A percentile compares a stretch with the other conserved stretches of the same genome.
phyloP scores from a whole-genome alignment of 2,329 filamentous ascomycete species.

The Microcyclosporella mali region DNA sequence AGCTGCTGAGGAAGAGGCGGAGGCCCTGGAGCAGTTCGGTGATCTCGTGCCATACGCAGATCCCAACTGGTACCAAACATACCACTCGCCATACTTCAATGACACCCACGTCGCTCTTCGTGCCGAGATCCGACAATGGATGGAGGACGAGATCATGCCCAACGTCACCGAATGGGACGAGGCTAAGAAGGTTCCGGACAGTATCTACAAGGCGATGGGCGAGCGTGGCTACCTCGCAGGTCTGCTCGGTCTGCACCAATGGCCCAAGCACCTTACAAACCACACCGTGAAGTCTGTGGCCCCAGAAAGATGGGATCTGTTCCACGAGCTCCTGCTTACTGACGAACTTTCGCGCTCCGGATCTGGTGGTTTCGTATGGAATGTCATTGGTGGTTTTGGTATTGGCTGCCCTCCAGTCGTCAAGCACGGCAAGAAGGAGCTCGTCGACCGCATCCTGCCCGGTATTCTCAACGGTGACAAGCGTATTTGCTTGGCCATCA shows the following conservation, averaged over 20 bases:
- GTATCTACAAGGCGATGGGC: constrained; percentile 94
- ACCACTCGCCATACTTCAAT: constrained; percentile 95
- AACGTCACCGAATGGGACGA: constrained; percentile 96
- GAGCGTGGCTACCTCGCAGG: constrained; percentile 89
- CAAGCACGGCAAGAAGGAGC: constrained; percentile 80
- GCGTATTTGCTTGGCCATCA: constrained; percentile 95
- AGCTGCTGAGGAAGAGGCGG: constrained; percentile 47
- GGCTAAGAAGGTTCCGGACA: constrained; percentile 77
- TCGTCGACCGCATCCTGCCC: constrained; percentile 82
- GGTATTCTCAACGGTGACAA: constrained; percentile 87
- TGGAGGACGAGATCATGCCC: constrained; percentile 82
- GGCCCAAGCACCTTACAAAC: constrained; percentile 67
- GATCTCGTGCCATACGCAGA: constrained; percentile 86
- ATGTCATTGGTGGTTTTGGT: constrained; percentile 90
- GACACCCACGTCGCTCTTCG: constrained; percentile 87
- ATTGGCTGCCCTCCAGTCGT: constrained; percentile 88
- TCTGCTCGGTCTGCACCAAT: constrained; percentile 69
- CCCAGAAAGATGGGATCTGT: constrained; percentile 90
- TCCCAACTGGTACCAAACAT: constrained; percentile 65
- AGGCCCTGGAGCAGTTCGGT: constrained; percentile 78
- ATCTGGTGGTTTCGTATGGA: constrained; percentile 94
- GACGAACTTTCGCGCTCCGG: constrained; percentile 87
- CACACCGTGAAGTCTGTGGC: constrained; percentile 70
- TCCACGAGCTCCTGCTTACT: constrained; percentile 93
- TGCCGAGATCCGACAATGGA: constrained; percentile 85